Conservation (phyloP, 2,329 filamentous ascomycete genomes). For the Lomentospora prolificans region DNA sequence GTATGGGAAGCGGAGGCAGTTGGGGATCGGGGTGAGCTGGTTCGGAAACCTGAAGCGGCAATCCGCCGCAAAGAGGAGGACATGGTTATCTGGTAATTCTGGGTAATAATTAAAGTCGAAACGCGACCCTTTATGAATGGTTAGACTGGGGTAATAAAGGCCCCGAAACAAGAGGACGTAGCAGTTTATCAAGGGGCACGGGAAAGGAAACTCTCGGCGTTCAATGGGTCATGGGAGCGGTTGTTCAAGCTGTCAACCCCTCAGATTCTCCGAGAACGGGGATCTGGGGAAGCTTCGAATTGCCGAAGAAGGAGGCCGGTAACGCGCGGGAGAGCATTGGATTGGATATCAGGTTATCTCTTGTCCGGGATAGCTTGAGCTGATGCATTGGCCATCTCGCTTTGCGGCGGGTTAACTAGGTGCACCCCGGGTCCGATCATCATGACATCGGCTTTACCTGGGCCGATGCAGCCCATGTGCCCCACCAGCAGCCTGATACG, state of each 20-base stretch:
- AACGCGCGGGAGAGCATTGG: background rate
- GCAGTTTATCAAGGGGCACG: no score
- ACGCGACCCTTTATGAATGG: no score
- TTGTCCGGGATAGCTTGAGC: background rate
- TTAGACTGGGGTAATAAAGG: no score
- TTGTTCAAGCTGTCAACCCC: no score
- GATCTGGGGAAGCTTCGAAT: background rate
- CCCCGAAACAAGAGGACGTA: no score
- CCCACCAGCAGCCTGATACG: background rate
- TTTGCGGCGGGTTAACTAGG: background rate
- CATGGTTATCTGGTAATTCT: background rate
- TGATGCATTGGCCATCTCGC: background rate
- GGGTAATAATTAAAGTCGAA: background rate
- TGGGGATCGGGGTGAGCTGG: background rate
- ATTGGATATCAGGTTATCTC: background rate
- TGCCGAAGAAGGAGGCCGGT: no score
- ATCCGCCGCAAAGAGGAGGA: slow-evolving; percentile 2
- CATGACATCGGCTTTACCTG: background rate
- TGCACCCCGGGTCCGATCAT: background rate
- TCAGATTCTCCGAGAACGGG: background rate
- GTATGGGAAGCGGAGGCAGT: background rate
- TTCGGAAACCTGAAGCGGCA: background rate
- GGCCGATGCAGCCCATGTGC: background rate
- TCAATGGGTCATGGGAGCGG: background rate
- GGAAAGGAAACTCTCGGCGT: background rate